Percentiles rank a stretch among this genome's conserved stretches.
These are phyloP conservation scores for Tetragonia tetragonoides DNA, from an alignment of 148 eudicot species.

Conservation along the genomic window DNA sequence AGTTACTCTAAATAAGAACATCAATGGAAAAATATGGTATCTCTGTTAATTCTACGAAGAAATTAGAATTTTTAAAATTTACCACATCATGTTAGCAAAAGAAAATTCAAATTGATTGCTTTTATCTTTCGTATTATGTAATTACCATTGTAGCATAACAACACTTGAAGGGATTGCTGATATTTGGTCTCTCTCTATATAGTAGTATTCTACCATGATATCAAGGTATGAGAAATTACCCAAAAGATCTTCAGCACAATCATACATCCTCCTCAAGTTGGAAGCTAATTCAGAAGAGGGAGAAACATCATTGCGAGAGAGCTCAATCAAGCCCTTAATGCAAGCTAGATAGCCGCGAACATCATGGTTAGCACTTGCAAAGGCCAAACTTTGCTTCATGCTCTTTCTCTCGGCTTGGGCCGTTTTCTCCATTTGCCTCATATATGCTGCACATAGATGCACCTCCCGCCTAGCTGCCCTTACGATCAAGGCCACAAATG, in stretches of 20 bases:
- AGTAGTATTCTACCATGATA: too few relatives aligned
- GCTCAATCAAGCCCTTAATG: slow-evolving; percentile 47
- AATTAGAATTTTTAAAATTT: too few relatives aligned
- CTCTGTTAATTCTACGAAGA: too few relatives aligned
- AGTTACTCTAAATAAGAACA: too few relatives aligned
- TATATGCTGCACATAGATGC: slow-evolving; percentile 44
- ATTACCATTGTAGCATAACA: too few relatives aligned
- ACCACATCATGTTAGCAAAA: too few relatives aligned
- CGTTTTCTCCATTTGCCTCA: slow-evolving; percentile 66
- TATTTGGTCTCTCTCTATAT: too few relatives aligned
- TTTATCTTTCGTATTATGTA: too few relatives aligned
- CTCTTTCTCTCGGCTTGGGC: slow-evolving; percentile 64
- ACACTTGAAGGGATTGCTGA: too few relatives aligned
- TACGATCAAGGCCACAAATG: slow-evolving; percentile 29
- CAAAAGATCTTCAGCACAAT: slow-evolving; percentile 51
- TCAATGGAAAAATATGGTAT: too few relatives aligned
- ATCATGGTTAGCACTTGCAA: slow-evolving; percentile 75
- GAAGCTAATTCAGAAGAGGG: slow-evolving; percentile 45
- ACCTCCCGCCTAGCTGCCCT: slow-evolving; percentile 41
- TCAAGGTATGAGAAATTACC: slow-evolving; percentile 35
- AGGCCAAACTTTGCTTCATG: slow-evolving; percentile 58
- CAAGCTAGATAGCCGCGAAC: slow-evolving; percentile 64
- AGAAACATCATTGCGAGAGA: slow-evolving; percentile 31
- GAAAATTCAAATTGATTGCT: too few relatives aligned
- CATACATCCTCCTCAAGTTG: slow-evolving; percentile 45